Conservation (phyloP, 139 green algal genomes). For the Marvania coccoides region DNA sequence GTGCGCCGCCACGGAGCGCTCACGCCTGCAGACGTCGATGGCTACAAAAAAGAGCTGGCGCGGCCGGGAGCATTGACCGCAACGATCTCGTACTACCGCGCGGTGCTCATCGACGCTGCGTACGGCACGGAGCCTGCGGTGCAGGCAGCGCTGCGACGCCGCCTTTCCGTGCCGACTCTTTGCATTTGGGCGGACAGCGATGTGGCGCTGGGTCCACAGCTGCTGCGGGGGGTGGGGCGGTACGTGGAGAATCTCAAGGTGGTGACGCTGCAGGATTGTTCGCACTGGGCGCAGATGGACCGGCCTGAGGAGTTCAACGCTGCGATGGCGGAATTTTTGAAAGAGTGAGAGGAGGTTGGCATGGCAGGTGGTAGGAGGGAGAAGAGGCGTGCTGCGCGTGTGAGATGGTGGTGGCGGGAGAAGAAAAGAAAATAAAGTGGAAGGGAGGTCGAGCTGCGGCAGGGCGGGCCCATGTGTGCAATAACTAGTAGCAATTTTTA, state of each 20-base stretch:
- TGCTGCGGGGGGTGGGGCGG: constrained; percentile 21
- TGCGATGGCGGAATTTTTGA: not conserved
- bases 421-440: no score
- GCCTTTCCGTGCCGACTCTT: constrained; percentile 20
- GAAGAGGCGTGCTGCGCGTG: no score
- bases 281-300: constrained; percentile 61
- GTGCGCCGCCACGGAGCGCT: constrained; percentile 2
- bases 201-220: constrained; percentile 8
- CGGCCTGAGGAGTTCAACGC: constrained; percentile 3
- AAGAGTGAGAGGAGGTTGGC: no score
- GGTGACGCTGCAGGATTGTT: constrained; percentile 39
- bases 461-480: no score
- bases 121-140: not conserved
- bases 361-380: no score
- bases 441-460: no score
- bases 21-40: constrained; percentile 21
- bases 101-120: constrained; percentile 1
- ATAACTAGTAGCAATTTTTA: no score
- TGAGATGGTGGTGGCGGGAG: no score
- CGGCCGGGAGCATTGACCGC: constrained; percentile 14
- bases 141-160: not conserved
- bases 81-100: constrained; percentile 33
- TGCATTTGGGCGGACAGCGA: constrained; percentile 25
- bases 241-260: constrained; percentile 26
- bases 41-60: constrained; percentile 31